A percentile compares a stretch with the other conserved stretches of the same genome.
phyloP scores from a whole-genome alignment of 345 rosid species.

The Syzygium grande region DNA sequence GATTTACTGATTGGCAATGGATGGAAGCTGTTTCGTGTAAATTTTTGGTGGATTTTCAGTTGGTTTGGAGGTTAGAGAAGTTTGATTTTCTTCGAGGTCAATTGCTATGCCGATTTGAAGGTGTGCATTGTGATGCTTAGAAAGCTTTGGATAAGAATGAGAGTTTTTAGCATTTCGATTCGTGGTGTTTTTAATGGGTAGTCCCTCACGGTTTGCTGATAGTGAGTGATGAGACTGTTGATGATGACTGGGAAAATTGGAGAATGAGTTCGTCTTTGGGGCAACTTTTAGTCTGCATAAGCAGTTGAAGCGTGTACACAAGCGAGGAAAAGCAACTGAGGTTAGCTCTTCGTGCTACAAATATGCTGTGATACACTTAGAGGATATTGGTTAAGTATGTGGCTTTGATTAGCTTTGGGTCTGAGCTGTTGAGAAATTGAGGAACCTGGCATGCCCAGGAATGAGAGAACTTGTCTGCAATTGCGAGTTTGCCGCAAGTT shows the following conservation, averaged over 20 bases:
- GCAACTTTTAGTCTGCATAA: neutral
- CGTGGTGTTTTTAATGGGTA: neutral
- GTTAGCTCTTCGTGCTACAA: neutral
- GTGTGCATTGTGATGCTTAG: neutral
- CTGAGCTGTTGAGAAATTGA: neutral
- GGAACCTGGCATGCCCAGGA: neutral
- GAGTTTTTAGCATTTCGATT: neutral
- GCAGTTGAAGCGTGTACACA: too few species aligned
- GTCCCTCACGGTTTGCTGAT: neutral
- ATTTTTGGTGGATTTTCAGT: neutral
- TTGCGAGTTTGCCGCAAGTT: neutral
- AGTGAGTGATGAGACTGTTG: neutral
- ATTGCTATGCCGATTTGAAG: neutral
- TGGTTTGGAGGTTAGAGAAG: neutral
- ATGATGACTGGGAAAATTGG: neutral
- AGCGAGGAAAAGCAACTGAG: neutral
- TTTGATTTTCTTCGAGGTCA: neutral
- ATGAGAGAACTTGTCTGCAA: neutral
- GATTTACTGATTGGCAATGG: neutral
- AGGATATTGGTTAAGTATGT: neutral
- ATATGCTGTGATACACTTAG: neutral
- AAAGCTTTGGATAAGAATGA: neutral
- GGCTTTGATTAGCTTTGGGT: neutral
- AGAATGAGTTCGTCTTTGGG: neutral
- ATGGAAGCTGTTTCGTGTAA: neutral